Conservation (phyloP, 441 rosid genomes). For the Adansonia rubrostipa region DNA sequence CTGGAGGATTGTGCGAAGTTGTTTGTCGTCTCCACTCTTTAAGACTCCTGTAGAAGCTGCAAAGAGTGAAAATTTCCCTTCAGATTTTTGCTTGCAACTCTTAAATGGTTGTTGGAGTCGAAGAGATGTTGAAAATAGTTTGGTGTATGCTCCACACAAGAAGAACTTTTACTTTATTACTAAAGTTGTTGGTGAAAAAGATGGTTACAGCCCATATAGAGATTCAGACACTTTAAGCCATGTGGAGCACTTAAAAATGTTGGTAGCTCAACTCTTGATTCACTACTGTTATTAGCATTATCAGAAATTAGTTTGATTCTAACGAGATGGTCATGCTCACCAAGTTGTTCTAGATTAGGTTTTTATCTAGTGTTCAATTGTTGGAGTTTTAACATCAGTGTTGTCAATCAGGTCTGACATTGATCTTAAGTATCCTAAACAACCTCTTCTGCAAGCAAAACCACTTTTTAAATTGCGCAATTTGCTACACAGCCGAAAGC, state of each 20-base stretch:
- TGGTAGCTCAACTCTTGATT: constrained; percentile 44
- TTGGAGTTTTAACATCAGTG: constrained; percentile 24
- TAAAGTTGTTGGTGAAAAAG: constrained; percentile 50
- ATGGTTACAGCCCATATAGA: constrained; percentile 53
- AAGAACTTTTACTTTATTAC: constrained; percentile 63
- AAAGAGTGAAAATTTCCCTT: constrained; percentile 40
- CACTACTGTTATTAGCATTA: constrained; percentile 11
- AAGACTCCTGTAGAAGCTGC: constrained; percentile 41
- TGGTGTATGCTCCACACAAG: constrained; percentile 66
- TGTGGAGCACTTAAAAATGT: constrained; percentile 58
- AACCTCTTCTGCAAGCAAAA: constrained; percentile 80
- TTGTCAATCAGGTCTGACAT: constrained; percentile 61
- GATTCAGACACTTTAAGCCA: constrained; percentile 48
- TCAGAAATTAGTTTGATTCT: constrained; percentile 24
- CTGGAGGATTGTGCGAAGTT: constrained; percentile 68
- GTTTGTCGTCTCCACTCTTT: constrained; percentile 86
- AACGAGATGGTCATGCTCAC: constrained; percentile 28
- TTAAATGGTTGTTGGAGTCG: constrained; percentile 63
- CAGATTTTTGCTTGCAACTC: constrained; percentile 49
- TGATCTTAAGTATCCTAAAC: constrained; percentile 66
- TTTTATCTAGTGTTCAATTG: constrained; percentile 15
- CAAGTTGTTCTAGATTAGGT: constrained; percentile 18
- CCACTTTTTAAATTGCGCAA: constrained; percentile 76
- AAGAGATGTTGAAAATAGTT: constrained; percentile 73
- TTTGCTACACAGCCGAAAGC: constrained; percentile 80